Base-by-base conservation (phyloP, 2,329 filamentous ascomycete species). In the Colletotrichum costaricense region DNA sequence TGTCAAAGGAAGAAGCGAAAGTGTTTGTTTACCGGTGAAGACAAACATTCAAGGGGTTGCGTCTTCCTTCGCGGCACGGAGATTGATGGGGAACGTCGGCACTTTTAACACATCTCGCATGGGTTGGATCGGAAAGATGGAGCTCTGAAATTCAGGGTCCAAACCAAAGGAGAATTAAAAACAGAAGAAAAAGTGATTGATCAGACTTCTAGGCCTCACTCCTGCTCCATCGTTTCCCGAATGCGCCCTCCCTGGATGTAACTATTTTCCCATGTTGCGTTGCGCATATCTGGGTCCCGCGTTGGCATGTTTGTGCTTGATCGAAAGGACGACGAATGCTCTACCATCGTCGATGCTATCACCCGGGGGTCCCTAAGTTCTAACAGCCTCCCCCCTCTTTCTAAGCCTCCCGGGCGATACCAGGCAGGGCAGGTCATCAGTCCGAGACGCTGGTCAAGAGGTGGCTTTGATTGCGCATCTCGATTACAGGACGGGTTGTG, bases 401-500 rank as follows among this genome's bases (percentile, higher is more conserved):
- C 35, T 7, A 6, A 16, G 35, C 35, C 35, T 42, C 35, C 16
- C 28, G 24, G 49, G 35, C 22, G 28, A 30, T 7, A n/a, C 19
- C 38, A 59, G 30, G 12, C 22, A 64, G 70, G 30, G 19, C 28
- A 64, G 70, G 30, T 70, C 67, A 70, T 73, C 67, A 73, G 70
- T 73, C 70, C 70, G 70, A 73, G 70, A 70, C 70, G 70, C 67
- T 63, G 70, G 70, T 60, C 42, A 9, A 62, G 60, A 69, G 67
- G 64, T 56, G 67, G 66, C 69, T 30, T 52, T 73, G 35, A 60
- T 73, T 65, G 67, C 55, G 46, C 46, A 62, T 70, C 66, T 73
- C 66, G 52, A 70, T 70, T 70, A 60, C 46, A 73, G 67, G 70
- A 64, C 22, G 64, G 24, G 57, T 54, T 42, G 69, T 46, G 49